Evolutionary conservation across 352 stramenopile genomes (phyloP).

Genomic region (Thalassiosira livingstoniorum): DNA sequence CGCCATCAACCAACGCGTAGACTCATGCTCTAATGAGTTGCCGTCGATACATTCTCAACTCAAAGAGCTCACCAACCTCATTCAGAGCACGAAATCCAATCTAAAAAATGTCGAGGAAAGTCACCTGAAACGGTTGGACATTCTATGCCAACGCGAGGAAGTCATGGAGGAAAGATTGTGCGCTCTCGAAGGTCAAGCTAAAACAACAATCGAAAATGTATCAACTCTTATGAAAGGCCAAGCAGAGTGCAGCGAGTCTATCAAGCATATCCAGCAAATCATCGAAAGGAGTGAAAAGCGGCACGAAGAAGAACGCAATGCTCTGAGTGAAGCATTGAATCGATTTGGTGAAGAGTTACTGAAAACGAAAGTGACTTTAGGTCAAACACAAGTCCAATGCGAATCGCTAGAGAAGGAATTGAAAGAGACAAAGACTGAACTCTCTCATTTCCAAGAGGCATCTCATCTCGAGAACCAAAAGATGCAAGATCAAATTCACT

Average conservation of each 20-base stretch:
- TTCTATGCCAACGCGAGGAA: constrained; percentile 28
- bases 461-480: constrained; percentile 41
- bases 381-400: constrained; percentile 59
- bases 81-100: constrained; percentile 26
- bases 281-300: constrained; percentile 49
- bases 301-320: constrained; percentile 41
- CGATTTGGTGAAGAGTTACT: constrained; percentile 56
- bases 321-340: constrained; percentile 35
- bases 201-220: constrained; percentile 27
- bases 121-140: constrained; percentile 33
- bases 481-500: constrained; percentile 36
- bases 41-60: constrained; percentile 36
- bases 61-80: constrained; percentile 39
- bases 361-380: constrained; percentile 48
- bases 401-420: constrained; percentile 51
- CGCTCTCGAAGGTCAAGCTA: constrained; percentile 21
- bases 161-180: constrained; percentile 41
- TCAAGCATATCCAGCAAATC: constrained; percentile 36
- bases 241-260: constrained; percentile 41
- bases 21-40: constrained; percentile 43
- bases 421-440: constrained; percentile 36
- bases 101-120: constrained; percentile 44
- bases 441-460: constrained; percentile 48
- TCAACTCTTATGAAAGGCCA: constrained; percentile 38
- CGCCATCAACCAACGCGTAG: constrained; percentile 34